Conservation (phyloP, 257 asterid genomes). For the Solanum rostratum region DNA sequence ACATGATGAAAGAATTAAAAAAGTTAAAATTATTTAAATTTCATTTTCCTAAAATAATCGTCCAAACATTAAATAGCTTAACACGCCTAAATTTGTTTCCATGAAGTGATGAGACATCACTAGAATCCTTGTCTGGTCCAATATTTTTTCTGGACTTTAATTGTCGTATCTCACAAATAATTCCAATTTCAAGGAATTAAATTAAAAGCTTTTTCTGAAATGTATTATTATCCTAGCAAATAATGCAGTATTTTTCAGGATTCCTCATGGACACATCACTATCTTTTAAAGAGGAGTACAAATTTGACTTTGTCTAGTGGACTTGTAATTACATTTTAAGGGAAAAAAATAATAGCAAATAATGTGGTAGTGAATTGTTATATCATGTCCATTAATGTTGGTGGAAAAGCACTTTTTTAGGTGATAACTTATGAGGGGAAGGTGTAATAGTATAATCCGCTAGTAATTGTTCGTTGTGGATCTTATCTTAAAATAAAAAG, state of each 20-base stretch:
- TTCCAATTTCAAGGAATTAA: neutral
- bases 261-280: neutral
- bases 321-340: neutral
- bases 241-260: neutral
- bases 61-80: neutral
- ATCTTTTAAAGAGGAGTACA: neutral
- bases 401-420: too few species aligned
- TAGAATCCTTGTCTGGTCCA: neutral
- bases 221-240: neutral
- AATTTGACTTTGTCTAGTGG: neutral
- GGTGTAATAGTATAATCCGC: too few species aligned
- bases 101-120: neutral
- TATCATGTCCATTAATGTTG: too few species aligned
- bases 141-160: neutral
- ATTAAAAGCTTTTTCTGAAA: neutral
- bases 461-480: too few species aligned
- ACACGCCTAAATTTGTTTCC: neutral
- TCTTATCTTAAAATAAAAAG: too few species aligned
- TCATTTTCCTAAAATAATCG: neutral
- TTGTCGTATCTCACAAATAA: neutral
- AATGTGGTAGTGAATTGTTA: neutral
- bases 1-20: neutral
- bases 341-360: too few species aligned
- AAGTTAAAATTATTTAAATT: neutral
- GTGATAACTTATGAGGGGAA: too few species aligned